Conservation (phyloP, 768 basidiomycete genomes). For the Cyclocybe aegerita region DNA sequence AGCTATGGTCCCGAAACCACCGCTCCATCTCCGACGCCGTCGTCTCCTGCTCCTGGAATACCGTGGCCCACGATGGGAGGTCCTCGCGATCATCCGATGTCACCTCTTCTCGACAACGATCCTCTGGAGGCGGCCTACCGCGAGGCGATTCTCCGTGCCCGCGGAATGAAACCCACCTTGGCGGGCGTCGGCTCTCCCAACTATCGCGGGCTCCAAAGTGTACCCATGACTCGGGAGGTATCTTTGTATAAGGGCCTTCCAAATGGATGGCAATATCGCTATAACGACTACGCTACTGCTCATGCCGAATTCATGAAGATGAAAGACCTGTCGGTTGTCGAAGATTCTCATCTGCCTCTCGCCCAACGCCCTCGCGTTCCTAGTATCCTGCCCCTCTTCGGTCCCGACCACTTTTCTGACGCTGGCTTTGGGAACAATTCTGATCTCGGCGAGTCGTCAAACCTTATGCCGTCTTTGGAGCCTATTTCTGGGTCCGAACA, state of each 20-base stretch:
- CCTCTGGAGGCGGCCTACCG: constrained; percentile 21
- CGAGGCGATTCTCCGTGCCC: constrained; percentile 19
- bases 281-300: constrained; percentile 33
- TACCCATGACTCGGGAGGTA: constrained; percentile 45
- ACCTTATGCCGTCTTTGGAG: constrained; percentile 6
- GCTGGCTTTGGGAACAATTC: constrained; percentile 14
- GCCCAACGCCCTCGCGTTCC: constrained; percentile 35
- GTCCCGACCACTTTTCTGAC: constrained; percentile 20
- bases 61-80: constrained; percentile 11
- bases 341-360: constrained; percentile 14
- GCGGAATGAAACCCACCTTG: constrained; percentile 10
- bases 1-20: constrained; percentile 8
- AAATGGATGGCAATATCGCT: constrained; percentile 46
- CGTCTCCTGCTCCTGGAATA: constrained; percentile 1
- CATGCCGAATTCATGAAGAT: constrained; percentile 33
- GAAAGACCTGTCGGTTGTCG: constrained; percentile 19
- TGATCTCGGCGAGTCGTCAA: constrained; percentile 9
- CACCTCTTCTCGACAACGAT: constrained; percentile 15
- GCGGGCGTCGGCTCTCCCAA: constrained; percentile 6
- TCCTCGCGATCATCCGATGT: constrained; percentile 1
- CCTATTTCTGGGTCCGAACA: not conserved
- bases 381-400: constrained; percentile 37
- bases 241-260: constrained; percentile 47
- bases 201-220: constrained; percentile 15
- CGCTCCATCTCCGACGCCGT: constrained; percentile 1